Base-by-base conservation (phyloP, 192 early-diverging fungal genomes). In the Cetraspora pellucida region DNA sequence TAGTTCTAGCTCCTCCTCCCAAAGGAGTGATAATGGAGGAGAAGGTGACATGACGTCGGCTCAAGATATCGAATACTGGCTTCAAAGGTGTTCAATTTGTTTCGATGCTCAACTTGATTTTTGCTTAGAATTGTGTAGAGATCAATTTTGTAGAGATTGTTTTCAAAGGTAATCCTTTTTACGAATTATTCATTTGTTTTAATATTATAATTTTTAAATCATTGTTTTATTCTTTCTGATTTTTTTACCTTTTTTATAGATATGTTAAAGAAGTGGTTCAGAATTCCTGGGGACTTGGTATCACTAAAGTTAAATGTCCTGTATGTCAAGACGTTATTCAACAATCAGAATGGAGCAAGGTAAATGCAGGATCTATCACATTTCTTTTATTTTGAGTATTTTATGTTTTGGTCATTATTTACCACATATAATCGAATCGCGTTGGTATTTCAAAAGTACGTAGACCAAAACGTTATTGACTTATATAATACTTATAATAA, bases 301-400 rank as follows among this genome's bases (percentile, higher is more conserved):
- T 87, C n/a, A 89, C 86, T 14, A 82, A 82, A 58, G 86, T 89
- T 73, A 86, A 81, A 58, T 89, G 88, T 67, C 88, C 88, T 54
- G 88, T 89, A 14, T 89, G 88, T 68, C 85, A 83, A 60, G 83
- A 81, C 11, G 31, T 52, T n/a, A 81, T 89, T 37, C 77, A 85
- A 49, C 81, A 84, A 27, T 59, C 79, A 23, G 88, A 89, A 81
- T 89, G 88, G 88, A 82, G 81, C 75, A 81, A 79, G 74, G 82
- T 83, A 77, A 52, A 43, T n/a, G 7, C 37, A 14, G n/a, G n/a
- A 68, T 45, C 10, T 11, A 25, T 27, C n/a, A n/a, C n/a, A n/a
- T 28, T 68, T 46, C 17, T 47, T 28, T 47, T 67, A 43, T 65
- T 44, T 65, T 65, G 8, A 65, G 10, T 7, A 3, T 3, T 11